phyloP scores from a whole-genome alignment of 2,329 filamentous ascomycete genomes.

The Alternaria brassicae region DNA sequence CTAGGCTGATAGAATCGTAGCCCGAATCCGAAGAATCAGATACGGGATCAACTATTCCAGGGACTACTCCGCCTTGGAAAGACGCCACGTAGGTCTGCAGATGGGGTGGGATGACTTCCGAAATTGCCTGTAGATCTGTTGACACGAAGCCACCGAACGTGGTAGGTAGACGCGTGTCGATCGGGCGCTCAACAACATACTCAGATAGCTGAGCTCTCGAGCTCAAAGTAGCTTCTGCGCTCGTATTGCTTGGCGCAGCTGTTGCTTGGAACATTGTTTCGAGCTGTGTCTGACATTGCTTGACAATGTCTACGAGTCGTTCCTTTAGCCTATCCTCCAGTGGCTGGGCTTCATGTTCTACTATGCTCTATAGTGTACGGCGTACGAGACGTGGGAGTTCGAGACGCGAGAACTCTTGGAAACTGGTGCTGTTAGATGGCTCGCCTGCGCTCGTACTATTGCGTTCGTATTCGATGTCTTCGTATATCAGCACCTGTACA shows the following conservation, averaged over 20 bases:
- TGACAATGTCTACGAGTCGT: constrained; percentile 35
- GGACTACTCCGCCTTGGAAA: neutral
- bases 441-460: constrained; percentile 9
- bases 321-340: constrained; percentile 36
- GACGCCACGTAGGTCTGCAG: neutral
- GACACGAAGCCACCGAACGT: neutral
- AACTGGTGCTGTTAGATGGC: constrained; percentile 23
- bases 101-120: neutral
- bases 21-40: constrained; percentile 31
- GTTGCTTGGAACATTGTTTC: constrained; percentile 25
- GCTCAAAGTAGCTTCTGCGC: neutral
- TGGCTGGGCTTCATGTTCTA: constrained; percentile 37
- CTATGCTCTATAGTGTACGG: constrained; percentile 30
- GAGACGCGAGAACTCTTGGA: constrained; percentile 35
- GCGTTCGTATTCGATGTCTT: neutral
- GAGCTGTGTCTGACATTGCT: constrained; percentile 32
- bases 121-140: neutral
- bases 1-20: constrained; percentile 25
- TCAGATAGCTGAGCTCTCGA: neutral
- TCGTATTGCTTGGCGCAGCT: neutral
- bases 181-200: neutral
- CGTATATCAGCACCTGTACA: neutral
- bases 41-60: neutral
- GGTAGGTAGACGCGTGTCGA: neutral
- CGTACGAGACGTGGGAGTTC: constrained; percentile 38